phyloP scores from a whole-genome alignment of 1,284 basidiomycete species.

The Ceratobasidium sp. region DNA sequence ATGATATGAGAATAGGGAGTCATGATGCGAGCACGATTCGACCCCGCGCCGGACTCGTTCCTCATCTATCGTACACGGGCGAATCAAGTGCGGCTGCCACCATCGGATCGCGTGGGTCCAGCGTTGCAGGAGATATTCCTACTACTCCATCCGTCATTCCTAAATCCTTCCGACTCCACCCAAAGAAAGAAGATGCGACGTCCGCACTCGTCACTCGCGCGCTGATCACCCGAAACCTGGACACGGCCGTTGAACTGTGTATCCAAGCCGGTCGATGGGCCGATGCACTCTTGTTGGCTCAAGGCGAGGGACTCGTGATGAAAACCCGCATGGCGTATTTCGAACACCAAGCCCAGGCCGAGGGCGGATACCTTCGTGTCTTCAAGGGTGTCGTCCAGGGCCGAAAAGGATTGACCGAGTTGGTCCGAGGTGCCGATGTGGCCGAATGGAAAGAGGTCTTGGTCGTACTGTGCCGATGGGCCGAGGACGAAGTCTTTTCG shows the following conservation, averaged over 20 bases:
- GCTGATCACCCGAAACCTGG: conserved; percentile 93
- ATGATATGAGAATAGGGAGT: conserved; percentile 34
- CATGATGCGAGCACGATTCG: conserved; percentile 15
- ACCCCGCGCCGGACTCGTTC: conserved; percentile 61
- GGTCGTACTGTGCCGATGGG: conserved; percentile 96
- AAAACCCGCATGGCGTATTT: conserved; percentile 96
- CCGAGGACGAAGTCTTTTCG: conserved; percentile 83
- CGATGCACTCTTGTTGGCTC: conserved; percentile 93
- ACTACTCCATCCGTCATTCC: conserved; percentile 56
- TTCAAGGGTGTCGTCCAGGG: conserved; percentile 91
- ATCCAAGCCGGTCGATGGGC: conserved; percentile 90
- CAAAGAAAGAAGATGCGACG: conserved; percentile 84
- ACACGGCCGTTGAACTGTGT: conserved; percentile 90
- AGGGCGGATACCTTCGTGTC: conserved; percentile 86
- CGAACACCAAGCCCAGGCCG: conserved; percentile 72
- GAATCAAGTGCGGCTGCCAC: conserved; percentile 93
- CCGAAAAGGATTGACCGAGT: conserved; percentile 83
- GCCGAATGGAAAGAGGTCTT: conserved; percentile 98
- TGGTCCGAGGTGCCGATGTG: conserved; percentile 95
- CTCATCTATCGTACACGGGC: conserved; percentile 77
- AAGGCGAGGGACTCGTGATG: conserved; percentile 89
- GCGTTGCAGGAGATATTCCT: conserved; percentile 73
- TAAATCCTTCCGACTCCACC: conserved; percentile 92
- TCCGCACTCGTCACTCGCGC: conserved; percentile 92
- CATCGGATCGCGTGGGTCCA: conserved; percentile 84